phyloP scores from a whole-genome alignment of 371 early-diverging fungal species.

The Sanchytrium tribonematis region DNA sequence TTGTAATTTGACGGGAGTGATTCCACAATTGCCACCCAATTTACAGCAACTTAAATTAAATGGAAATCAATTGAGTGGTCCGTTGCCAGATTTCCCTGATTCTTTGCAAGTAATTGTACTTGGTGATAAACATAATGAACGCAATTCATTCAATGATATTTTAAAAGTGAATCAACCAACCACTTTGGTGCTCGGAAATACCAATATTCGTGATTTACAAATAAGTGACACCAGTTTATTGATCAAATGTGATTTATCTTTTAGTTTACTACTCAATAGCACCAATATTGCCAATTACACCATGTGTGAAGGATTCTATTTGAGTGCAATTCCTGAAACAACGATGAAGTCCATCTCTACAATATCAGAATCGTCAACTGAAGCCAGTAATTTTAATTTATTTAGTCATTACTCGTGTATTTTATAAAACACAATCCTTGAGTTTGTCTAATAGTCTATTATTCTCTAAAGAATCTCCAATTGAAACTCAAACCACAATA shows the following conservation, averaged over 20 bases:
- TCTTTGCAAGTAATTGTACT: background rate
- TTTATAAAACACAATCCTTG: no score
- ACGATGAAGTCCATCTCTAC: no score
- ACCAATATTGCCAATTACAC: background rate
- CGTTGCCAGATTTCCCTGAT: background rate
- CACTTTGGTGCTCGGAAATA: background rate
- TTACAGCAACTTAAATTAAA: background rate
- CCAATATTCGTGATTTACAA: background rate
- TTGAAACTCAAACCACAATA: no score
- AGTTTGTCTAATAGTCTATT: no score
- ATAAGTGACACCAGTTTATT: background rate
- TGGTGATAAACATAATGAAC: background rate
- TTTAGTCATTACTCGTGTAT: no score
- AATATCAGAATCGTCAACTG: no score
- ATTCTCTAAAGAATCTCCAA: no score
- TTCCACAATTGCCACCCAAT: background rate
- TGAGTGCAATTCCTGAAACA: no score
- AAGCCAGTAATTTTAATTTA: no score
- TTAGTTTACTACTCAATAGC: background rate
- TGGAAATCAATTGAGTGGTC: background rate
- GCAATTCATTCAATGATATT: background rate
- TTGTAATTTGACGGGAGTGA: background rate
- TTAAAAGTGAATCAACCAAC: background rate
- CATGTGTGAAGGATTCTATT: no score
- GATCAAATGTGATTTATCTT: background rate